Percentiles rank a stretch among this genome's conserved stretches.
Evolutionary conservation across 768 basidiomycete genomes (phyloP).

Genomic region (Phaeotremella skinneri): DNA sequence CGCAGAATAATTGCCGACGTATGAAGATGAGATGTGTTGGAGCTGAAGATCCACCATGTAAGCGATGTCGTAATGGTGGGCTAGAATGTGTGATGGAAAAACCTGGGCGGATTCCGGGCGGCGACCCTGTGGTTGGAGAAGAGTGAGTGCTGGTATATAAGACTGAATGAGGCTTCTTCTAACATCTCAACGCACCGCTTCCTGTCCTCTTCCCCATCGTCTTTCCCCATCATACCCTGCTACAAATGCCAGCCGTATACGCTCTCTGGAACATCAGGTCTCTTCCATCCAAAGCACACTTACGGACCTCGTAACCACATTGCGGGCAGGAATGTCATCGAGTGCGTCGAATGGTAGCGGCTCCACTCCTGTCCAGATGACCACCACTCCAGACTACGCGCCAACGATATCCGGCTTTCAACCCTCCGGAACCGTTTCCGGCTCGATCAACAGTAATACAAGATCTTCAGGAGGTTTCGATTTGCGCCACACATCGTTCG

Average conservation of each 20-base stretch:
- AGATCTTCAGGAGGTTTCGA: neutral
- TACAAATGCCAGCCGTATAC: conserved; percentile 68
- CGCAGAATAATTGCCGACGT: conserved; percentile 86
- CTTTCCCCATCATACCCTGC: neutral
- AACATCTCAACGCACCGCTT: too few species aligned
- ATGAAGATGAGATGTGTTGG: conserved; percentile 98
- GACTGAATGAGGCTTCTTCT: too few species aligned
- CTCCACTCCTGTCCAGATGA: conserved; percentile 13
- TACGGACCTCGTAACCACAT: conserved; percentile 71
- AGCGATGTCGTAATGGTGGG: conserved; percentile 82
- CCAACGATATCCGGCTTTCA: conserved; percentile 6
- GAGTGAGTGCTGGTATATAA: conserved; percentile 46
- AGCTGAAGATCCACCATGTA: conserved; percentile 94
- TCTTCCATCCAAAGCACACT: conserved; percentile 76
- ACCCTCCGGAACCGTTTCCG: neutral
- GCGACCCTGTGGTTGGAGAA: conserved; percentile 30
- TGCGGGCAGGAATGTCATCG: conserved; percentile 57
- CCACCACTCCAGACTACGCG: conserved; percentile 17
- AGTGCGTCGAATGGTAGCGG: conserved; percentile 13
- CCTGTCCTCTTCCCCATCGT: conserved; percentile 11
- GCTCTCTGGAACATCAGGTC: conserved; percentile 81
- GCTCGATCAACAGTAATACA: neutral
- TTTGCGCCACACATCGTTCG: conserved; percentile 6
- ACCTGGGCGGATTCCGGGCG: conserved; percentile 60
- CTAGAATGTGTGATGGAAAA: conserved; percentile 95